A percentile compares a stretch with the other conserved stretches of the same genome.
Conservation (phyloP, 108 stramenopile genomes). For the Skeletonema menzelii region DNA sequence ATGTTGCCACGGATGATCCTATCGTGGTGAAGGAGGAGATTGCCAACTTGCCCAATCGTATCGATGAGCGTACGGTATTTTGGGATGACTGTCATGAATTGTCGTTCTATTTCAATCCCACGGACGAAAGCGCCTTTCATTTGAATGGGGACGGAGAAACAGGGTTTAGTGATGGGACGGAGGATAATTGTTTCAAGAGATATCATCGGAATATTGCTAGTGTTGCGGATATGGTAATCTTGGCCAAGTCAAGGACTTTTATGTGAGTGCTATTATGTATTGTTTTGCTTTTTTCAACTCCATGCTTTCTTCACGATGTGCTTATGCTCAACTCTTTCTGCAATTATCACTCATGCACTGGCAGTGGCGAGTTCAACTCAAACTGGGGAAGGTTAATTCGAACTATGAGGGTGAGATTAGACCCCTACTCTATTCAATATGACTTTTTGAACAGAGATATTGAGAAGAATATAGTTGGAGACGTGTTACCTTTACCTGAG, state of each 20-base stretch:
- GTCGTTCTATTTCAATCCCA: constrained; percentile 42
- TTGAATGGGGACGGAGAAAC: constrained; percentile 2
- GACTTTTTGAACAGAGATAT: not conserved
- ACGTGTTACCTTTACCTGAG: too few species aligned
- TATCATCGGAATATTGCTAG: constrained; percentile 46
- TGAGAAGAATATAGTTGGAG: not conserved
- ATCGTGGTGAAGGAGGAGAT: constrained; percentile 30
- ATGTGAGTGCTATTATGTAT: not conserved
- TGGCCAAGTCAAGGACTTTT: constrained; percentile 28
- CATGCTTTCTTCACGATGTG: not conserved
- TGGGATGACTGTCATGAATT: constrained; percentile 34
- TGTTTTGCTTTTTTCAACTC: not conserved
- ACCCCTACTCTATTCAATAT: not conserved
- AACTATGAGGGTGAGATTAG: constrained; percentile 3
- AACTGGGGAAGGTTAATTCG: constrained; percentile 50
- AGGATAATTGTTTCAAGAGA: constrained; percentile 32
- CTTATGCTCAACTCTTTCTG: not conserved
- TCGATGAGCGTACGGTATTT: not conserved
- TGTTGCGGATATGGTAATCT: constrained; percentile 39
- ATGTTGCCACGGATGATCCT: constrained; percentile 47
- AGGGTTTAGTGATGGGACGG: not conserved
- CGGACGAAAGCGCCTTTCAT: constrained; percentile 16
- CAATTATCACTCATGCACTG: not conserved
- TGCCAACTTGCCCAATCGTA: constrained; percentile 12
- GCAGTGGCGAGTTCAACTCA: constrained; percentile 45